Conservation (phyloP, 208 protist species). For the Wallacemonas sp. region DNA sequence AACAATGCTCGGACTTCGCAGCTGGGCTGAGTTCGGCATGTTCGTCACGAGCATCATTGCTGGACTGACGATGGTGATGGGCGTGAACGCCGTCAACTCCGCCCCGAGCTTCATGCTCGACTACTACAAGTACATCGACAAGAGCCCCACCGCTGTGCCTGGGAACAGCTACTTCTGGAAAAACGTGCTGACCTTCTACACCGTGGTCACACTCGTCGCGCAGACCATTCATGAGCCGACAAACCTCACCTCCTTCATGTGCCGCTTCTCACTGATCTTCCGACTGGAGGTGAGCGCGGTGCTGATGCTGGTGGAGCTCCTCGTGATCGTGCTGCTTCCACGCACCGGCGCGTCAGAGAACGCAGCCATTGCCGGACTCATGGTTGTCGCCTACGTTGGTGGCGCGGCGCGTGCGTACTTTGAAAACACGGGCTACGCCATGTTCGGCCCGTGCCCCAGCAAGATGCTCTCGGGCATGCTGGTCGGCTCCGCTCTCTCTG, state of each 20-base stretch:
- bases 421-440: slow-evolving; percentile 89
- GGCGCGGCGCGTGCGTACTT: slow-evolving; percentile 76
- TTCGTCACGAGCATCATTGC: slow-evolving; percentile 76
- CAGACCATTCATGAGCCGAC: slow-evolving; percentile 74
- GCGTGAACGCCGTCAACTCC: slow-evolving; percentile 86
- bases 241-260: slow-evolving; percentile 73
- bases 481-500: slow-evolving; percentile 61
- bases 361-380: slow-evolving; percentile 63
- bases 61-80: slow-evolving; percentile 87
- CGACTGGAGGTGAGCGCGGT: slow-evolving; percentile 48
- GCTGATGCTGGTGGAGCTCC: slow-evolving; percentile 62
- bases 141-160: slow-evolving; percentile 32
- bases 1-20: slow-evolving; percentile 17
- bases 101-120: slow-evolving; percentile 86
- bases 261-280: slow-evolving; percentile 70
- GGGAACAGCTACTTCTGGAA: slow-evolving; percentile 54
- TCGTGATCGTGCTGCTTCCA: slow-evolving; percentile 63
- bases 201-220: slow-evolving; percentile 69
- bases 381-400: slow-evolving; percentile 67
- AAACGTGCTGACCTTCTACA: slow-evolving; percentile 81
- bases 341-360: slow-evolving; percentile 35
- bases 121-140: slow-evolving; percentile 76
- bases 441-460: slow-evolving; percentile 75
- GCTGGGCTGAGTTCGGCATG: slow-evolving; percentile 35
- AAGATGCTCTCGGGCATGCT: slow-evolving; percentile 76